Conservation (phyloP, 1,284 basidiomycete genomes). For the Puccinia polysora region DNA sequence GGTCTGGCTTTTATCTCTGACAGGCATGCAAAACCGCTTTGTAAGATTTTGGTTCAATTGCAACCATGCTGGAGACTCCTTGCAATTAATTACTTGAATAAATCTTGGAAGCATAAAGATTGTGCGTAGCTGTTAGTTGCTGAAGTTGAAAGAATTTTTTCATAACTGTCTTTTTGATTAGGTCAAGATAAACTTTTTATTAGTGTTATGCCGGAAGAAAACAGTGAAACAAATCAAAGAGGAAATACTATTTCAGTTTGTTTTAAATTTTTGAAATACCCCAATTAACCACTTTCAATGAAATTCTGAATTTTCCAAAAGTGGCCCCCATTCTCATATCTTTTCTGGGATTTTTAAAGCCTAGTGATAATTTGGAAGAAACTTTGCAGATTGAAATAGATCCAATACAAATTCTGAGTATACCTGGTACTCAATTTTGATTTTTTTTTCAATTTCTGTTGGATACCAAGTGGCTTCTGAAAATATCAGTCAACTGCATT, state of each 20-base stretch:
- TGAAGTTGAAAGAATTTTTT: no score
- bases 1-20: no score
- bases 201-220: background rate
- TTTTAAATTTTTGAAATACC: background rate
- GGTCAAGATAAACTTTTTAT: background rate
- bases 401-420: background rate
- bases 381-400: no score
- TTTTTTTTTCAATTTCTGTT: background rate
- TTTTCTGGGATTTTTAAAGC: background rate
- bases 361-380: background rate
- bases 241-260: background rate
- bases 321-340: background rate
- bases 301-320: background rate
- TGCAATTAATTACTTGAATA: no score
- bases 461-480: background rate
- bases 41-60: no score
- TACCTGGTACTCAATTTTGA: background rate
- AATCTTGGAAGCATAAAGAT: no score
- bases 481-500: background rate
- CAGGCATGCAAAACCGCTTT: no score
- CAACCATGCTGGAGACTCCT: no score
- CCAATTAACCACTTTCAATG: background rate
- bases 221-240: background rate
- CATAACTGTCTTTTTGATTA: constrained; percentile 1
- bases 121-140: no score